Conservation (phyloP, 805 yeast species). For the Sporopachydermia quercuum region DNA sequence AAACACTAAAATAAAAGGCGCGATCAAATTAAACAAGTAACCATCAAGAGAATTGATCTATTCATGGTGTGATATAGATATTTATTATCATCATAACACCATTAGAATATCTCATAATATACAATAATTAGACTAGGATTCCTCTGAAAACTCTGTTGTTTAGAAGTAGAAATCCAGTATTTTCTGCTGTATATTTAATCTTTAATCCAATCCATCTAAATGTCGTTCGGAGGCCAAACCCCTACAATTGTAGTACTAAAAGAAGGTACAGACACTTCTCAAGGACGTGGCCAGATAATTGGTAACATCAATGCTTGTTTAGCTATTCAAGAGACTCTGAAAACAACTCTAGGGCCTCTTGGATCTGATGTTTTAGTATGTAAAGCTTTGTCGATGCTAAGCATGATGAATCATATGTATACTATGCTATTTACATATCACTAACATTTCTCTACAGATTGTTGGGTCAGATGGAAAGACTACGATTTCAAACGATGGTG, state of each 20-base stretch:
- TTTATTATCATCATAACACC: no score
- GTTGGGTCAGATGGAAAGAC: slow-evolving; percentile 75
- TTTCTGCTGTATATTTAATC: no score
- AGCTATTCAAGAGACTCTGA: slow-evolving; percentile 91
- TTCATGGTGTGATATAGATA: no score
- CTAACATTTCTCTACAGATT: slow-evolving; percentile 20
- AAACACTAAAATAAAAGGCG: no score
- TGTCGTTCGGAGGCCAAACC: slow-evolving; percentile 86
- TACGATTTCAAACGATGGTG: slow-evolving; percentile 96
- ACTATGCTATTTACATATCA: not conserved
- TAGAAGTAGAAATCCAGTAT: no score
- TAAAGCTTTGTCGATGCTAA: not conserved
- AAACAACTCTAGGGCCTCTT: slow-evolving; percentile 91
- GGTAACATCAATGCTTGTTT: slow-evolving; percentile 93
- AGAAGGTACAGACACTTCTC: slow-evolving; percentile 96
- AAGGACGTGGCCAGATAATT: slow-evolving; percentile 91
- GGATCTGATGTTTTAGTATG: slow-evolving; percentile 76
- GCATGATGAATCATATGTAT: not conserved
- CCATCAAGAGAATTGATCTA: no score
- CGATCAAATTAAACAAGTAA: no score
- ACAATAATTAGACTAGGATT: no score
- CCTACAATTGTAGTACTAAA: slow-evolving; percentile 97
- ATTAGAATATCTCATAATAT: no score
- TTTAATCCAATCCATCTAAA: slow-evolving; percentile 17
- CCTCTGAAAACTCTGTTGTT: no score